Conservation (phyloP, 768 basidiomycete species). For the Roridomyces roridus region DNA sequence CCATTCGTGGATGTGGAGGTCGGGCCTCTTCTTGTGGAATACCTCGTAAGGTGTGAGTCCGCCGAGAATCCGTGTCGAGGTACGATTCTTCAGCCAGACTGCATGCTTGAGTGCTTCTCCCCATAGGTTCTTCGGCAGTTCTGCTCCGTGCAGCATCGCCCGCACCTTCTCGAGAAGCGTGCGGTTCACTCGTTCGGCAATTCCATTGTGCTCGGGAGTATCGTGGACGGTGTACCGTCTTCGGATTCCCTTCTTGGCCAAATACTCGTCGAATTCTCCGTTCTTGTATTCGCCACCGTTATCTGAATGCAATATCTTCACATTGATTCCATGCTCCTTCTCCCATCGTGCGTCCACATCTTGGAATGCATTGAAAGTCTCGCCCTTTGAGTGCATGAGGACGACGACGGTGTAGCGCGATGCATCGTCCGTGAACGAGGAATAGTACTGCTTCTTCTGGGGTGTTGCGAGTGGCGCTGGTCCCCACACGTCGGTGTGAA, state of each 20-base stretch:
- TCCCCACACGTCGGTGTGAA: conserved; percentile 45
- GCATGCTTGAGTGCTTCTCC: conserved; percentile 33
- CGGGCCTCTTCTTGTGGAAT: conserved; percentile 25
- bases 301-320: conserved; percentile 36
- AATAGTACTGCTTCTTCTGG: conserved; percentile 32
- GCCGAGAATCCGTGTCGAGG: conserved; percentile 27
- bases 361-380: conserved; percentile 32
- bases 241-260: conserved; percentile 25
- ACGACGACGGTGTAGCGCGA: conserved; percentile 28
- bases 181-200: conserved; percentile 43
- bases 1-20: conserved; percentile 30
- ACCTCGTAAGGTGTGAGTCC: conserved; percentile 30
- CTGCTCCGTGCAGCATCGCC: conserved; percentile 33
- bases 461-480: conserved; percentile 31
- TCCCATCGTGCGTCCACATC: conserved; percentile 24
- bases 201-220: conserved; percentile 42
- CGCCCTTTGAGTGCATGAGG: conserved; percentile 35
- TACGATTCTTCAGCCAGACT: conserved; percentile 33
- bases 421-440: conserved; percentile 41
- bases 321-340: conserved; percentile 30
- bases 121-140: conserved; percentile 39
- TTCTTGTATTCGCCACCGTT: conserved; percentile 36
- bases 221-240: conserved; percentile 30
- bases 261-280: conserved; percentile 25
- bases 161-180: conserved; percentile 34